Conservation (phyloP, 176 grass and related monocot genomes). For the Lolium multiflorum region DNA sequence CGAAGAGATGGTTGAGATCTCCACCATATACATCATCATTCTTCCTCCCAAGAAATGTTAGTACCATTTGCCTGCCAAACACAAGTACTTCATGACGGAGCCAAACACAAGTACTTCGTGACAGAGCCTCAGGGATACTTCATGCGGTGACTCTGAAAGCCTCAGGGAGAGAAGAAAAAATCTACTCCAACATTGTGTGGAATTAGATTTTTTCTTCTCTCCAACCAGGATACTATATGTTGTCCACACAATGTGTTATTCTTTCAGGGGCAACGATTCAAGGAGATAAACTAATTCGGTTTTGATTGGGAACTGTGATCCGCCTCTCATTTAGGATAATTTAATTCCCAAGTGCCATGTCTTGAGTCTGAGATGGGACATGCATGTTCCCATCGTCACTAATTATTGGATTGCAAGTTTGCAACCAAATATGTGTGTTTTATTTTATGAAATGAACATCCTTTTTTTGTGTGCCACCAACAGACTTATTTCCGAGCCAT, state of each 20-base stretch:
- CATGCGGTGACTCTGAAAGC: no score
- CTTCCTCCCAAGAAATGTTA: constrained; percentile 55
- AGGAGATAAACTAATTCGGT: not conserved
- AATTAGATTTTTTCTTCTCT: not conserved
- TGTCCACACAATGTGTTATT: not conserved
- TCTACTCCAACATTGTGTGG: no score
- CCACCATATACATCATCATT: not conserved
- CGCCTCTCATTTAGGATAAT: not conserved
- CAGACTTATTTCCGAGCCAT: not conserved
- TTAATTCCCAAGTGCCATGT: not conserved
- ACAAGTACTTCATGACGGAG: constrained; percentile 43
- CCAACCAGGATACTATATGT: not conserved
- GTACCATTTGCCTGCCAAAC: constrained; percentile 44
- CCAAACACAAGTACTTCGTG: no score
- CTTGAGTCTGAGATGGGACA: not conserved
- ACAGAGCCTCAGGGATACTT: no score
- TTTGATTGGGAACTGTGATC: not conserved
- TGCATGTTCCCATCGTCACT: not conserved
- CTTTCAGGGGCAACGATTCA: not conserved
- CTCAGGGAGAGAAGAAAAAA: no score
- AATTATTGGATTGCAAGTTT: not conserved
- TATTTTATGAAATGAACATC: not conserved
- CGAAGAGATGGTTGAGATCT: constrained; percentile 8
- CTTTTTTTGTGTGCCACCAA: not conserved
- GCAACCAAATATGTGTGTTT: not conserved